Percentiles rank a stretch among this genome's conserved stretches.
Evolutionary conservation across 352 stramenopile species (phyloP).

Genomic region (Phytophthora pinifolia): DNA sequence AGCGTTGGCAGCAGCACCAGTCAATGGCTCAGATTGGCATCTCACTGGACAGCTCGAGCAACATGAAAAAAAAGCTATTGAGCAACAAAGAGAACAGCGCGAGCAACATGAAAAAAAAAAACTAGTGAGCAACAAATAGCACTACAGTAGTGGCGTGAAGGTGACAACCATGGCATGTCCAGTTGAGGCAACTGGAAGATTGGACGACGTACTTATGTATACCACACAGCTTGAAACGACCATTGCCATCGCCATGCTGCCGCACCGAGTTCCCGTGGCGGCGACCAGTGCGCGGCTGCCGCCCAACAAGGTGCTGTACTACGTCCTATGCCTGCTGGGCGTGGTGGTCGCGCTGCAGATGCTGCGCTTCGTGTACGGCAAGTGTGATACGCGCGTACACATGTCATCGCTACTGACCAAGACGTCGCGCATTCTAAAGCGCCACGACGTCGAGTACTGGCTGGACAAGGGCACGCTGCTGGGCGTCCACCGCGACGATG

Average conservation of each 20-base stretch:
- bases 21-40: too few relatives aligned
- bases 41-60: too few relatives aligned
- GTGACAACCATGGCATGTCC: too few relatives aligned
- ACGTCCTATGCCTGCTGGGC: slow-evolving; percentile 33
- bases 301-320: slow-evolving; percentile 31
- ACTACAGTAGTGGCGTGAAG: too few relatives aligned
- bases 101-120: too few relatives aligned
- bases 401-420: slow-evolving; percentile 73
- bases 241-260: slow-evolving; percentile 26
- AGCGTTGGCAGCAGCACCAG: too few relatives aligned
- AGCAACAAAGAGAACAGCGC: too few relatives aligned
- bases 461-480: slow-evolving; percentile 81
- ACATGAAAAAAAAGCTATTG: too few relatives aligned
- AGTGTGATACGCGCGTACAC: slow-evolving; percentile 72
- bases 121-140: too few relatives aligned
- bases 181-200: too few relatives aligned
- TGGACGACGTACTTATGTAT: neutral
- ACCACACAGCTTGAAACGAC: slow-evolving; percentile 18
- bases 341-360: slow-evolving; percentile 34
- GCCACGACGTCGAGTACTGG: slow-evolving; percentile 78
- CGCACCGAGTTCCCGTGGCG: slow-evolving; percentile 24
- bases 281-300: slow-evolving; percentile 11
- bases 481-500: slow-evolving; percentile 64
- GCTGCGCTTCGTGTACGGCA: slow-evolving; percentile 64
- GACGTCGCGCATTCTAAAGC: slow-evolving; percentile 60